Percentiles rank a stretch among this genome's conserved stretches.
Evolutionary conservation across 257 asterid genomes (phyloP).

Genomic region (Verbascum thapsus): DNA sequence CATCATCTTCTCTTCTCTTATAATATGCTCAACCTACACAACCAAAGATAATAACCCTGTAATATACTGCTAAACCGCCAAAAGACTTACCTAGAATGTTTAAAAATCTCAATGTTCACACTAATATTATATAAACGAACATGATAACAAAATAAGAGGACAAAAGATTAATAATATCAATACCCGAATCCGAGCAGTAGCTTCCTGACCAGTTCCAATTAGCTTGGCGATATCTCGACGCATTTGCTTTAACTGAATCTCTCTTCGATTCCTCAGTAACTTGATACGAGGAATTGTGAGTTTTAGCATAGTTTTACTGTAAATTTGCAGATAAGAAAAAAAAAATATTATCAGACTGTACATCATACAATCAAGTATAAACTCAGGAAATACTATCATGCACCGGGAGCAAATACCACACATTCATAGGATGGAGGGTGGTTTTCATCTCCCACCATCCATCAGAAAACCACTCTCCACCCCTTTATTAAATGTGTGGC

Average conservation of each 20-base stretch:
- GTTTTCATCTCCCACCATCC: too few species aligned
- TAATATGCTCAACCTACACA: conserved; percentile 83
- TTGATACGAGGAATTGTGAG: conserved; percentile 87
- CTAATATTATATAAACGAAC: conserved; percentile 8
- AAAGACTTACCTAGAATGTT: conserved; percentile 1
- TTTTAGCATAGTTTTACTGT: conserved; percentile 86
- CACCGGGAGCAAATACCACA: too few species aligned
- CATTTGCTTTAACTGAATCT: conserved; percentile 90
- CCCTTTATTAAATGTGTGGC: too few species aligned
- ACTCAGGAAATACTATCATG: too few species aligned
- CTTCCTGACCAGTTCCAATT: conserved; percentile 99
- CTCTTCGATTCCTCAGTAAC: conserved; percentile 91
- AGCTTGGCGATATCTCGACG: conserved; percentile 89
- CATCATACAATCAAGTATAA: conserved; percentile 17
- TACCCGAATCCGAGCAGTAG: conserved; percentile 96
- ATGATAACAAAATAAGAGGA: background rate
- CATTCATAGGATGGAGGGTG: too few species aligned
- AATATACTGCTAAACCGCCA: background rate
- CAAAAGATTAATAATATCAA: background rate
- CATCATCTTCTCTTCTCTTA: conserved; percentile 95
- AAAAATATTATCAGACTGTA: conserved; percentile 26
- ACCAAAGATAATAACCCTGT: background rate
- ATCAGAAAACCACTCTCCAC: too few species aligned
- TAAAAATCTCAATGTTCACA: conserved; percentile 9
- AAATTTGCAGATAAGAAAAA: conserved; percentile 6